A percentile compares a stretch with the other conserved stretches of the same genome.
Evolutionary conservation across 495 filamentous ascomycete species (phyloP).

Genomic region (Parachaetomium inaequale): DNA sequence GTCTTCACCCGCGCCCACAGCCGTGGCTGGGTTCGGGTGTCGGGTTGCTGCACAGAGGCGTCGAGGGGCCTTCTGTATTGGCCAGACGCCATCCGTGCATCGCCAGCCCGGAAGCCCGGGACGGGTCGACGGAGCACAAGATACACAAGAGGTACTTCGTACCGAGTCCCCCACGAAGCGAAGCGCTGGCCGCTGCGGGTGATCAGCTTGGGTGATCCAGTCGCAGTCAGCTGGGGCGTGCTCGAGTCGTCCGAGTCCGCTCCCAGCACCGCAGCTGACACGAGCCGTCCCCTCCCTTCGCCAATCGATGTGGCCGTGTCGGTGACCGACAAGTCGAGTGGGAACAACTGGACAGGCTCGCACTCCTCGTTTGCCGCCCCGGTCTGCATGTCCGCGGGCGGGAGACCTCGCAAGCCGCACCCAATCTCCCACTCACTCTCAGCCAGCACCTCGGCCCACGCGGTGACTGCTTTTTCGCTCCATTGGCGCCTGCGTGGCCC

Average conservation of each 20-base stretch:
- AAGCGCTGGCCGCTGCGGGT: background rate
- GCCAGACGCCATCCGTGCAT: too few relatives aligned
- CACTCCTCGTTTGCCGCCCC: too few relatives aligned
- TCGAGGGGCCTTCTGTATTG: too few relatives aligned
- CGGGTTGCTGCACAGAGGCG: too few relatives aligned
- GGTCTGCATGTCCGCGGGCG: background rate
- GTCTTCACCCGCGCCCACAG: background rate
- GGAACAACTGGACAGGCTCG: background rate
- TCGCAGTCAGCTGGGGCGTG: background rate
- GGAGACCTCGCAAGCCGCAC: background rate
- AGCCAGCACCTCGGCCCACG: constrained; percentile 1
- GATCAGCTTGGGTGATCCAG: background rate
- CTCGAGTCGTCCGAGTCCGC: background rate
- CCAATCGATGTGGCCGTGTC: background rate
- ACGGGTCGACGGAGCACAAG: background rate
- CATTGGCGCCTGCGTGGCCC: constrained; percentile 18
- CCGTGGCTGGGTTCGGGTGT: too few relatives aligned
- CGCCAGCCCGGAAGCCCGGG: background rate
- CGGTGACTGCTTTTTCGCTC: background rate
- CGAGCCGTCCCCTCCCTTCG: background rate
- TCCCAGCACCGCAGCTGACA: background rate
- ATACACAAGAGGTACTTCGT: background rate
- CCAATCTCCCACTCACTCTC: background rate
- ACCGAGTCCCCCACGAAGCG: background rate
- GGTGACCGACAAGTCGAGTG: background rate